Evolutionary conservation across 2,329 filamentous ascomycete genomes (phyloP), one percentile per base, ranked within the genome.

Genomic region (Venturia asperata): DNA sequence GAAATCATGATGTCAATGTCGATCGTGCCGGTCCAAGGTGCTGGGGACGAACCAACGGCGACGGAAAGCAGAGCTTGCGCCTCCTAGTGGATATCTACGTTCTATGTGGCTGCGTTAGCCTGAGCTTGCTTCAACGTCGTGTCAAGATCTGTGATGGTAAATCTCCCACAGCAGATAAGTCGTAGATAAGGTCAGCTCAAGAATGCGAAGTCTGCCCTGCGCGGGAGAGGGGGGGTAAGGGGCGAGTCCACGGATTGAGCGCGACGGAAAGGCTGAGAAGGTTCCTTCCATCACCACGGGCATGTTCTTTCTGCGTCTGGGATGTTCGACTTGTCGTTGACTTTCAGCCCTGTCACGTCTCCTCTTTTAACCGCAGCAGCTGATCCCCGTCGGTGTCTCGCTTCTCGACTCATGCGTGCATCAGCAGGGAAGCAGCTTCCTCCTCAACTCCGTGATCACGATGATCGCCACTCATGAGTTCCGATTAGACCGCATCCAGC

Each of bases 61-160:
- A n/a, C 30, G 17, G 52, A 6, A 30, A 3, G 27, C 52, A 37
- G 13, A 56, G 30, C 49, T 56, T 56, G 27, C 1, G 49, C 34
- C 49, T 19, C 24, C 3, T n/a, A 56, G 11, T 24, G 49, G 49
- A 6, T 19, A 17, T 37, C 24, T 34, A 11, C 30, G 49, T 56
- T 34, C 6, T 7, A 9, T 34, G 27, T 56, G 49, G 49, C 49
- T 34, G 30, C 49, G 17, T 56, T 56, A 56, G 49, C 49, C 19
- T 56, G 49, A 56, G 49, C 49, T 56, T 56, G 24, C 49, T 56
- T 56, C 49, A n/a, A 56, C 49, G 49, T 56, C 49, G 49, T 34
- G 49, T 34, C 49, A 19, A 56, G 24, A 56, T 24, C 34, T 56
- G 49, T 56, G 49, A 27, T 56, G 49, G 11, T 56, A 13, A 52